A percentile compares a stretch with the other conserved stretches of the same genome.
Conservation (phyloP, 257 asterid genomes). For the Agastache rugosa region DNA sequence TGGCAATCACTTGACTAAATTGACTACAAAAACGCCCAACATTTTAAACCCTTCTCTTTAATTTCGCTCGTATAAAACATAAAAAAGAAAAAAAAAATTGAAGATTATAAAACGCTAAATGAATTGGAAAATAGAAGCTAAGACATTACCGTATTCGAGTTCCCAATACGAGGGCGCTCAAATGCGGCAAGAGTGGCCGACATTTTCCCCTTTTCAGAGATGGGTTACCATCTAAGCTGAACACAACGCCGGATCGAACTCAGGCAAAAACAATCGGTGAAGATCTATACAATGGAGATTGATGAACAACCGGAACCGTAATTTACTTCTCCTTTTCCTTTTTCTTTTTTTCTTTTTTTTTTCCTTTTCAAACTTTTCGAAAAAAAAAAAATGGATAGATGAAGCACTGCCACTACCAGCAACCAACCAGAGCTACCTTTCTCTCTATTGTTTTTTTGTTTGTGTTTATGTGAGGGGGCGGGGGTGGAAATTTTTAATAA, state of each 20-base stretch:
- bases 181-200: constrained; percentile 82
- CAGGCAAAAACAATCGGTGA: constrained; percentile 27
- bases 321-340: not conserved
- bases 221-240: constrained; percentile 45
- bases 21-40: constrained; percentile 33
- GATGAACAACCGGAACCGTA: constrained; percentile 37
- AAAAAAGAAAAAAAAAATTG: not conserved
- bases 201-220: constrained; percentile 53
- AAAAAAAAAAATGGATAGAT: constrained; percentile 42
- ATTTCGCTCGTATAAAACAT: not conserved
- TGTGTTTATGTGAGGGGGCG: constrained; percentile 32
- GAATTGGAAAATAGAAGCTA: constrained; percentile 16
- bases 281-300: constrained; percentile 44
- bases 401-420: constrained; percentile 36
- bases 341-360: not conserved
- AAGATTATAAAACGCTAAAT: not conserved
- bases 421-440: constrained; percentile 45
- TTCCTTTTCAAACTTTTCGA: constrained; percentile 24
- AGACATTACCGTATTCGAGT: constrained; percentile 77
- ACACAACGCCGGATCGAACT: constrained; percentile 47
- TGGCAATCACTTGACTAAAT: constrained; percentile 47
- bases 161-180: constrained; percentile 89
- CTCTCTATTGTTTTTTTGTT: constrained; percentile 32
- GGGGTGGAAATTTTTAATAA: constrained; percentile 3
- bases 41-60: constrained; percentile 24